A percentile compares a stretch with the other conserved stretches of the same genome.
Evolutionary conservation across 2,329 filamentous ascomycete genomes (phyloP).

Genomic region (Rutstroemia sp.): DNA sequence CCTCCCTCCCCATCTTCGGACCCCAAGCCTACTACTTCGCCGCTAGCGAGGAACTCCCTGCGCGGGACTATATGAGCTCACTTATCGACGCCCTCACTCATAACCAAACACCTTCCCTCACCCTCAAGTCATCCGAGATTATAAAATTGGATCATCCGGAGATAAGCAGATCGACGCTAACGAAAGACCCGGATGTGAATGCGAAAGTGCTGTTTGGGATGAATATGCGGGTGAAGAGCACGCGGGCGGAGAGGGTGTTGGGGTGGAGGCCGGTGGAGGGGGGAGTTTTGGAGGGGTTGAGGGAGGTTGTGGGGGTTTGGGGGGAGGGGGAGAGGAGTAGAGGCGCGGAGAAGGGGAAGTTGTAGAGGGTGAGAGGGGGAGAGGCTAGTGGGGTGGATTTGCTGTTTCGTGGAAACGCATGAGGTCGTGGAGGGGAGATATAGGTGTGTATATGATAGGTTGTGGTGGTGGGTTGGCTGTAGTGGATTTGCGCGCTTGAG

Average conservation of each 20-base stretch:
- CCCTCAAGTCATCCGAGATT: background rate
- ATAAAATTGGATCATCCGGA: background rate
- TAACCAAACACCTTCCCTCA: background rate
- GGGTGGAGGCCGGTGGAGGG: background rate
- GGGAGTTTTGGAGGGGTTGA: background rate
- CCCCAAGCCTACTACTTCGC: conserved; percentile 15
- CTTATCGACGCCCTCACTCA: background rate
- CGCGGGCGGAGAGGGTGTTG: conserved; percentile 3
- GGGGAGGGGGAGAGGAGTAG: background rate
- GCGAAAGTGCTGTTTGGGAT: conserved; percentile 1
- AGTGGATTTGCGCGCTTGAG: too few species aligned
- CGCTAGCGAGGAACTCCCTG: conserved; percentile 3
- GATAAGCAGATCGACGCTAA: background rate
- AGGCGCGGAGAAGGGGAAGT: background rate
- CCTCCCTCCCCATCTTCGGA: conserved; percentile 1
- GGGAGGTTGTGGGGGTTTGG: background rate
- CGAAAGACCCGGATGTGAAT: background rate
- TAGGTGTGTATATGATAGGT: too few species aligned
- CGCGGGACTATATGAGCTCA: background rate
- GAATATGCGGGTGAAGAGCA: conserved; percentile 9
- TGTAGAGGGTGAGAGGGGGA: background rate
- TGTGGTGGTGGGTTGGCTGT: too few species aligned
- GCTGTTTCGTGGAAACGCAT: too few species aligned
- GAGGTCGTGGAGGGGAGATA: too few species aligned
- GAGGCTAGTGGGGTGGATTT: too few species aligned